Conservation (phyloP, 2,329 filamentous ascomycete species). For the Apiospora rasikravindrae region DNA sequence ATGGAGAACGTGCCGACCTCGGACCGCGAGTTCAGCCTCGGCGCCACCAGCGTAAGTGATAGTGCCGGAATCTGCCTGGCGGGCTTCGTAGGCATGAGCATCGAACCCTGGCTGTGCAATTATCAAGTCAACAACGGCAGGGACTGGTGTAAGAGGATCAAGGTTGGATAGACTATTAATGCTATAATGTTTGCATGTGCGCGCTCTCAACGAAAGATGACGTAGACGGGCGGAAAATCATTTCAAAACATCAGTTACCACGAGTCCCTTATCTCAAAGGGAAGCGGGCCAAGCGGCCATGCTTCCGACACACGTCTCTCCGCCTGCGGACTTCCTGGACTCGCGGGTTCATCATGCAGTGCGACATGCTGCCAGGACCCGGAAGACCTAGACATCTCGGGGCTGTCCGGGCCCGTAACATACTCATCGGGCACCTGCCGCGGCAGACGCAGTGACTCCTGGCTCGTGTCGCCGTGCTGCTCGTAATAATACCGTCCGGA, state of each 20-base stretch:
- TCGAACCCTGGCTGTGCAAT: conserved; percentile 82
- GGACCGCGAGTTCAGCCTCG: conserved; percentile 89
- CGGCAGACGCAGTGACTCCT: background rate
- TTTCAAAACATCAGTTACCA: background rate
- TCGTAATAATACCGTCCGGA: background rate
- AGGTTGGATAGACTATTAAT: conserved; percentile 40
- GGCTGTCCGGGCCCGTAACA: background rate
- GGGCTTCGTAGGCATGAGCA: conserved; percentile 78
- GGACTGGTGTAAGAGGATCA: conserved; percentile 70
- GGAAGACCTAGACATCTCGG: background rate
- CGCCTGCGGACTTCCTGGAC: background rate
- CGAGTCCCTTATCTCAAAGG: background rate
- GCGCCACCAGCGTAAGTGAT: conserved; percentile 90
- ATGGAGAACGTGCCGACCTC: conserved; percentile 77
- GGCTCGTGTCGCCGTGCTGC: background rate
- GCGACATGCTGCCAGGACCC: background rate
- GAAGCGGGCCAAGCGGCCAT: background rate
- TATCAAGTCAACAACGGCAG: conserved; percentile 85
- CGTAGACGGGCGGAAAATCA: background rate
- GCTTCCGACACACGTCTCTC: background rate
- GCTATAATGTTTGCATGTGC: too few species aligned
- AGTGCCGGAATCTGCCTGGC: conserved; percentile 89
- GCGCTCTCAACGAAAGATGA: background rate
- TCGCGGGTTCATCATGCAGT: background rate
- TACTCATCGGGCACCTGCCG: background rate